Evolutionary conservation across 2,329 filamentous ascomycete genomes (phyloP).

Genomic region (Paecilomyces sp.): DNA sequence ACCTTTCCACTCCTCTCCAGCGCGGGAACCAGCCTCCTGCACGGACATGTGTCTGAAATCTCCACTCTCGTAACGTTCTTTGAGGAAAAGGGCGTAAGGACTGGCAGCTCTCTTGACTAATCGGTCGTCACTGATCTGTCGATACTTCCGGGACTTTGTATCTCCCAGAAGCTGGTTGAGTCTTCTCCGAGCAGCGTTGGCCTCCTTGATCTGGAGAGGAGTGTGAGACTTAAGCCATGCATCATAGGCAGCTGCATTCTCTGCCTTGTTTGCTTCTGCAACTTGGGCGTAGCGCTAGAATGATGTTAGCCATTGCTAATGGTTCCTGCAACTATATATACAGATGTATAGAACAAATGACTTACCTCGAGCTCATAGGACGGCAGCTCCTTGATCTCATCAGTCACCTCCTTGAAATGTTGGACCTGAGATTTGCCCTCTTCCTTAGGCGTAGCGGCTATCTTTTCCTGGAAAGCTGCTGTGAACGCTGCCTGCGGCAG

Average conservation of each 20-base stretch:
- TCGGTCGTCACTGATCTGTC: constrained; percentile 48
- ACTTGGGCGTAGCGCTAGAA: constrained; percentile 48
- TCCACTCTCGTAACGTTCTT: constrained; percentile 38
- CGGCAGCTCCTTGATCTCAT: constrained; percentile 8
- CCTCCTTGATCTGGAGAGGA: constrained; percentile 49
- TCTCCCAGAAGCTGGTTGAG: constrained; percentile 17
- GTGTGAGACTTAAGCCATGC: constrained; percentile 51
- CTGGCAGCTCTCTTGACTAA: constrained; percentile 36
- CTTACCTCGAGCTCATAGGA: constrained; percentile 10
- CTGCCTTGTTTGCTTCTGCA: constrained; percentile 40
- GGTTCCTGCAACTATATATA: constrained; percentile 2
- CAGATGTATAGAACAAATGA: constrained; percentile 1
- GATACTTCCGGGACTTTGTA: constrained; percentile 9
- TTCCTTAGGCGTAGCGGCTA: constrained; percentile 5
- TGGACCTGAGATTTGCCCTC: constrained; percentile 6
- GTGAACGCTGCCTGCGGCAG: constrained; percentile 18
- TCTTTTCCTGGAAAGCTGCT: constrained; percentile 15
- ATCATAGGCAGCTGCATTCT: constrained; percentile 39
- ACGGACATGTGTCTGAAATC: constrained; percentile 44
- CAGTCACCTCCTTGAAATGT: constrained; percentile 11
- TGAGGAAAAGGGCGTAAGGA: constrained; percentile 38
- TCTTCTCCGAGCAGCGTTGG: constrained; percentile 51
- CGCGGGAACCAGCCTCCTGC: constrained; percentile 22
- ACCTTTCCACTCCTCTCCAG: constrained; percentile 17
- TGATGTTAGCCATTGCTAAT: constrained; percentile 9